Percentiles rank a stretch among this genome's conserved stretches.
phyloP scores from a whole-genome alignment of 2,329 filamentous ascomycete genomes.

The Xylariaceae sp. region DNA sequence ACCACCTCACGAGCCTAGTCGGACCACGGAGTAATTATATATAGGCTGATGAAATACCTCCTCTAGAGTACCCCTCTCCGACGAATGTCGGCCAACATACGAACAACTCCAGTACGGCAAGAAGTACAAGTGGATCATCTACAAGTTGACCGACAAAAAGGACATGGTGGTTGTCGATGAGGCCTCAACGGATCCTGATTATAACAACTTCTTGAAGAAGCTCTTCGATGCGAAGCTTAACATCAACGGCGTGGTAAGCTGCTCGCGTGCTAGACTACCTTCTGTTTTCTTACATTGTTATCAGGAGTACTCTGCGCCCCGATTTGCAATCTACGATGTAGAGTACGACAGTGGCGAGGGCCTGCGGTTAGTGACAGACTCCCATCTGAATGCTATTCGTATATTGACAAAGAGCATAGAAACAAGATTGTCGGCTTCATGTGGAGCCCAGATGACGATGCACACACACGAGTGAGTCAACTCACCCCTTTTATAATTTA shows the following conservation, averaged over 20 bases:
- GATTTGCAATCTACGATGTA: conserved; percentile 84
- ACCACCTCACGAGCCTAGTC: no score
- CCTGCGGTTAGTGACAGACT: conserved; percentile 46
- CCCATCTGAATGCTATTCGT: conserved; percentile 26
- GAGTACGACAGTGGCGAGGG: conserved; percentile 74
- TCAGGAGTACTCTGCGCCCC: conserved; percentile 61
- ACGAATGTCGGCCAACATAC: conserved; percentile 68
- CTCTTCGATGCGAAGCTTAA: conserved; percentile 70
- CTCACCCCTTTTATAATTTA: no score
- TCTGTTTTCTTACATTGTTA: conserved; percentile 34
- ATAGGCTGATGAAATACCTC: no score
- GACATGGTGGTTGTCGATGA: conserved; percentile 80
- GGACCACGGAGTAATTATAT: no score
- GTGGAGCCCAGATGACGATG: conserved; percentile 76
- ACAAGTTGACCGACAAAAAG: conserved; percentile 80
- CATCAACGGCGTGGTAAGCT: conserved; percentile 60
- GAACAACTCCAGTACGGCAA: conserved; percentile 82
- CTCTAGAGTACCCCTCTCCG: conserved; percentile 64
- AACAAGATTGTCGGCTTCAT: conserved; percentile 77
- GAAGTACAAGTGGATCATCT: conserved; percentile 82
- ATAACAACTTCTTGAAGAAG: conserved; percentile 70
- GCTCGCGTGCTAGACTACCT: not conserved
- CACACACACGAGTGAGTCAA: no score
- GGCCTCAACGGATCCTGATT: conserved; percentile 62
- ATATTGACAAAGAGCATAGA: conserved; percentile 37